phyloP scores from a whole-genome alignment of 2,329 filamentous ascomycete genomes.

The Fusarium sp. region DNA sequence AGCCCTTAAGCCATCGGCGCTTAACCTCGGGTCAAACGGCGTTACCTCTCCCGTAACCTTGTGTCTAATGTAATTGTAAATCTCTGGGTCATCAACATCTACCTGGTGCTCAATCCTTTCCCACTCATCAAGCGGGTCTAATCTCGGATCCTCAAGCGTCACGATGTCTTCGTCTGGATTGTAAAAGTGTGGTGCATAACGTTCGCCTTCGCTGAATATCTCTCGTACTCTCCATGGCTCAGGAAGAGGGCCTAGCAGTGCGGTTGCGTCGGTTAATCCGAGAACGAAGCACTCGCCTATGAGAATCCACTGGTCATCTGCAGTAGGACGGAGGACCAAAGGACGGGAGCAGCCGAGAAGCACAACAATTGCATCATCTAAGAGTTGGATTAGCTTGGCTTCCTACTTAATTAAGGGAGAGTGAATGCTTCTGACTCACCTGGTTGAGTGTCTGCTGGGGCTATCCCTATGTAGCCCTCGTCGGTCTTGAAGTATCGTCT shows the following conservation, averaged over 20 bases:
- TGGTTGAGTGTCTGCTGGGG: neutral
- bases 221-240: constrained; percentile 2
- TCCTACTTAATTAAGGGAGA: neutral
- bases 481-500: neutral
- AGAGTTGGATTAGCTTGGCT: neutral
- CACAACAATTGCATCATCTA: neutral
- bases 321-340: neutral
- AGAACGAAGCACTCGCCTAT: constrained; percentile 2
- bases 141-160: neutral
- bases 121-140: neutral
- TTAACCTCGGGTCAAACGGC: neutral
- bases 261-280: neutral
- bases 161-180: neutral
- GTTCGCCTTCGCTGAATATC: neutral
- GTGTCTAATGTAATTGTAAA: neutral
- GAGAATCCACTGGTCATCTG: neutral
- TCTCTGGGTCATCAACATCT: neutral
- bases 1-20: neutral
- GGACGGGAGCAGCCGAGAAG: neutral
- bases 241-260: neutral
- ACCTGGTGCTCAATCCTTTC: neutral
- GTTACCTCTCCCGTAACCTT: neutral
- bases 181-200: neutral
- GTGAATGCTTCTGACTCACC: neutral
- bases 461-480: neutral